phyloP scores from a whole-genome alignment of 257 asterid genomes.

The Echites panduratus region DNA sequence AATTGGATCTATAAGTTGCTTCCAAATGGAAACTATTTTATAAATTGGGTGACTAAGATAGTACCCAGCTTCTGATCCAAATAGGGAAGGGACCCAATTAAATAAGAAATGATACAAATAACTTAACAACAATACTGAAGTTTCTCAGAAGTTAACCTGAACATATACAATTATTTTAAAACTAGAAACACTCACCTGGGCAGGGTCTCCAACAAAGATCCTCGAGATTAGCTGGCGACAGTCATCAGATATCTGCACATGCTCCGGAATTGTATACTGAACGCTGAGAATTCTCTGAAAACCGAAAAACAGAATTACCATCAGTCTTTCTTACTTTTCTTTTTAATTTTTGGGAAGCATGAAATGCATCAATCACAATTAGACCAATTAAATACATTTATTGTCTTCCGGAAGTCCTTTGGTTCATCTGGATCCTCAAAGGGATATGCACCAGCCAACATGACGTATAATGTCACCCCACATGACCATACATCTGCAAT shows the following conservation, averaged over 20 bases:
- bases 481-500: constrained; percentile 96
- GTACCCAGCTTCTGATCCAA: not conserved
- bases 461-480: constrained; percentile 84
- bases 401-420: constrained; percentile 70
- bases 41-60: not conserved
- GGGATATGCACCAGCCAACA: constrained; percentile 85
- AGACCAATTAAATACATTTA: constrained; percentile 24
- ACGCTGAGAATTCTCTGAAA: constrained; percentile 56
- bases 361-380: not conserved
- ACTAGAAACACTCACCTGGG: constrained; percentile 36
- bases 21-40: not conserved
- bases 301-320: not conserved
- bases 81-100: not conserved
- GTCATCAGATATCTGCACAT: constrained; percentile 52
- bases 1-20: not conserved
- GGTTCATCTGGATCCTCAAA: constrained; percentile 90
- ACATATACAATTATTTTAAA: not conserved
- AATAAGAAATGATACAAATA: not conserved
- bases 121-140: not conserved
- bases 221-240: constrained; percentile 63
- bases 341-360: not conserved
- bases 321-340: not conserved
- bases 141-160: not conserved
- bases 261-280: constrained; percentile 60
- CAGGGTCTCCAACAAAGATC: constrained; percentile 66